Evolutionary conservation across 768 basidiomycete species (phyloP), one percentile per base, ranked within the genome.

Genomic region (Collybia nuda): DNA sequence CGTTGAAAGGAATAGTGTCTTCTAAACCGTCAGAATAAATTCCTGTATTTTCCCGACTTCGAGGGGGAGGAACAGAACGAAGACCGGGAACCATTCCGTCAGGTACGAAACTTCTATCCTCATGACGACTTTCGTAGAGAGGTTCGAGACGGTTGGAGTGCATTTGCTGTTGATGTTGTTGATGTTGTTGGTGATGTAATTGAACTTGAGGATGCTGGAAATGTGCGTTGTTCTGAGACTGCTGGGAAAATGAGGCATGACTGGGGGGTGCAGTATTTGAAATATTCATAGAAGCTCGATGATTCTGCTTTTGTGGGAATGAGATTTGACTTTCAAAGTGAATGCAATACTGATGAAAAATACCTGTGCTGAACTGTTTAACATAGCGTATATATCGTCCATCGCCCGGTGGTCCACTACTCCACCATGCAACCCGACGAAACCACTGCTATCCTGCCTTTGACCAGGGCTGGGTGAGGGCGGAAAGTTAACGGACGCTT

Each of bases 71-170:
- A 35, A 76, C 77, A 24, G 85, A 77, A 35, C 90, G 84, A 26
- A 93, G 76, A 7, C 90, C 91, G 21, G 91, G 90, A 14, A 93
- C 90, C 81, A 93, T 82, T 23, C 87, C 88, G 67, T 93, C 88
- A 8, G 90, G 88, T 21, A 89, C 79, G 57, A 93, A 93, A 57
- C 77, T 82, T 54, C 89, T 78, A 58, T 89, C 88, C 46, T 92
- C 87, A 36, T 83, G 63, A 21, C 84, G 83, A 57, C 82, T 86
- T 47, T 90, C 87, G 60, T 88, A 89, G 26, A 90, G 63, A 2
- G 86, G 65, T 37, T 90, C 88, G 36, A 86, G 70, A 19, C 85
- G 84, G 56, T 71, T 76, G 44, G 67, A 70, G 14, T 72, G 72
- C 23, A 70, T 60, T 19, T 70, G 74, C 28, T 69, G 73, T 42